phyloP scores from a whole-genome alignment of 495 filamentous ascomycete species.

The Talaromyces trachyspermus region DNA sequence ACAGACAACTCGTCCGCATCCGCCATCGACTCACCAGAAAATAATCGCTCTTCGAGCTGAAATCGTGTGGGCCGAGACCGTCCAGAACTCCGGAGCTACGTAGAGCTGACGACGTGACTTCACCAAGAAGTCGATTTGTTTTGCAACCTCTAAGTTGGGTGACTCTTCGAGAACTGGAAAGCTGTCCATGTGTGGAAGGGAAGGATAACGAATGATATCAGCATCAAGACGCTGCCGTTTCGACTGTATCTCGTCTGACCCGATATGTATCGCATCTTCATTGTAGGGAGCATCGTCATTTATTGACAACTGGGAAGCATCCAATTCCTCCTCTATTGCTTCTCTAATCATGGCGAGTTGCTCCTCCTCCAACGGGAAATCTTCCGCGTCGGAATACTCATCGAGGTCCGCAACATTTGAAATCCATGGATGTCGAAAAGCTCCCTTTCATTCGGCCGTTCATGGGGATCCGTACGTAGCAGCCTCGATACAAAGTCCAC shows the following conservation, averaged over 20 bases:
- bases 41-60: constrained; percentile 28
- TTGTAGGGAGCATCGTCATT: constrained; percentile 28
- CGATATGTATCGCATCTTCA: constrained; percentile 7
- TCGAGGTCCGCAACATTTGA: constrained; percentile 32
- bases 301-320: constrained; percentile 59
- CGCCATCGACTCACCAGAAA: constrained; percentile 37
- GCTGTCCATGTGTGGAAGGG: constrained; percentile 36
- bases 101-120: constrained; percentile 64
- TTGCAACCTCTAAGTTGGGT: constrained; percentile 17
- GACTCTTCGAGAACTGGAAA: constrained; percentile 22
- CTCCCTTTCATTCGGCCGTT: constrained; percentile 55
- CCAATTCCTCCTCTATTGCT: constrained; percentile 42
- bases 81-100: constrained; percentile 50
- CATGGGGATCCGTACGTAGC: constrained; percentile 63
- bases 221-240: constrained; percentile 32
- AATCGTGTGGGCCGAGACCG: constrained; percentile 20
- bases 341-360: constrained; percentile 37
- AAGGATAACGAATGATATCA: constrained; percentile 30
- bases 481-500: constrained; percentile 70
- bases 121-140: constrained; percentile 64
- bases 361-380: constrained; percentile 45
- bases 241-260: constrained; percentile 20
- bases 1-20: constrained; percentile 31
- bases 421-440: constrained; percentile 67
- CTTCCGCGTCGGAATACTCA: constrained; percentile 31